Percentiles rank a stretch among this genome's conserved stretches.
Evolutionary conservation across 2,329 filamentous ascomycete genomes (phyloP).

Genomic region (Xylariomycetidae sp.): DNA sequence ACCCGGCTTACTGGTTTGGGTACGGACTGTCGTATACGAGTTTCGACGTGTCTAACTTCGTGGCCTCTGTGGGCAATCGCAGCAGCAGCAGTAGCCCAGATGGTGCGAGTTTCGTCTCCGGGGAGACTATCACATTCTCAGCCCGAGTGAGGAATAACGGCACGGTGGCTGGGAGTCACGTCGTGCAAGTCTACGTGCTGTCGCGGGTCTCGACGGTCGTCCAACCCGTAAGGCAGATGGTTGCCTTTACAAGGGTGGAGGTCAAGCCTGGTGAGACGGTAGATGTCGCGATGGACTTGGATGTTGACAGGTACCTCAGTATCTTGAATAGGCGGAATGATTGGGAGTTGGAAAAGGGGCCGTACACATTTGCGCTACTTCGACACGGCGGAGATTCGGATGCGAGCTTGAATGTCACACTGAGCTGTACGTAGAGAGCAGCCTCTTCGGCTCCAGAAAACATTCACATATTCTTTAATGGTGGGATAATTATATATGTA

Average conservation of each 20-base stretch:
- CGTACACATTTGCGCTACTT: slow-evolving; percentile 37
- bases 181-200: slow-evolving; percentile 37
- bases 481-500: no score
- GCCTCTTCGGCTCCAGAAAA: no score
- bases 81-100: no score
- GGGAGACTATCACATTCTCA: slow-evolving; percentile 31
- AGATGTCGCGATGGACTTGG: slow-evolving; percentile 29
- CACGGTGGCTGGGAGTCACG: slow-evolving; percentile 29
- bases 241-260: slow-evolving; percentile 36
- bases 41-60: slow-evolving; percentile 26
- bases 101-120: slow-evolving; percentile 14
- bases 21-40: slow-evolving; percentile 31
- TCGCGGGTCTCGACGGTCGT: slow-evolving; percentile 34
- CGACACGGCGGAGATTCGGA: slow-evolving; percentile 34
- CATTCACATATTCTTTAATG: no score
- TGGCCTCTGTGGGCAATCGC: slow-evolving; percentile 5
- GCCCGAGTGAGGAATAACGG: slow-evolving; percentile 31
- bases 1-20: slow-evolving; percentile 29
- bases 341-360: slow-evolving; percentile 39
- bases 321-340: slow-evolving; percentile 36
- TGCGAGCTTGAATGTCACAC: slow-evolving; percentile 32
- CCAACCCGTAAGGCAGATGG: slow-evolving; percentile 38
- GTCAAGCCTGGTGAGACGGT: slow-evolving; percentile 28
- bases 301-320: slow-evolving; percentile 36
- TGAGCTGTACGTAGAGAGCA: slow-evolving; percentile 32